Conservation (phyloP, 2,329 filamentous ascomycete genomes). For the Amesomyces nigricolor region DNA sequence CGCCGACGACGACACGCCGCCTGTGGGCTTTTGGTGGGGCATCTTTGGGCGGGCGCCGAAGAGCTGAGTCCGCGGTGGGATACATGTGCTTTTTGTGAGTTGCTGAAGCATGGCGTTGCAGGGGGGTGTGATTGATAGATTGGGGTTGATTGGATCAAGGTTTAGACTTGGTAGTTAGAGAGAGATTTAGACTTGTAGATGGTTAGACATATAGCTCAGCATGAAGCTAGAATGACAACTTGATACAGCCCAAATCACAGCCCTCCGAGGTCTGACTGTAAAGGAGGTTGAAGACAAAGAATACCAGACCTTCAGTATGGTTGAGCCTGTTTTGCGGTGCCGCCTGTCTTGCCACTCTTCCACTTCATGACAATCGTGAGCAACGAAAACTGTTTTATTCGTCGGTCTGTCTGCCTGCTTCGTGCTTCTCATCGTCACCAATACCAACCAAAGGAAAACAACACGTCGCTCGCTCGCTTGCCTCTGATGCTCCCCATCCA, state of each 20-base stretch:
- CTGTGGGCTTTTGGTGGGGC: constrained; percentile 65
- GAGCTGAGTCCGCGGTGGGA: not conserved
- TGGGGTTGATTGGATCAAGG: no score
- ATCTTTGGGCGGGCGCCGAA: constrained; percentile 41
- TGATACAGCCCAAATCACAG: no score
- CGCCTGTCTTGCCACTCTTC: no score
- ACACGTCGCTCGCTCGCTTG: not conserved
- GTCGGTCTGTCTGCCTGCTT: not conserved
- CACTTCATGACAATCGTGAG: no score
- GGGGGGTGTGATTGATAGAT: not conserved
- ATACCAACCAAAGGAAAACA: not conserved
- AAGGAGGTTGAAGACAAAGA: no score
- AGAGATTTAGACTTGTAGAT: not conserved
- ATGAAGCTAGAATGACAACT: no score
- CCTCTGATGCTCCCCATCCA: not conserved
- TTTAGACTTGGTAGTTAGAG: not conserved
- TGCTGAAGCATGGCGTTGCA: not conserved
- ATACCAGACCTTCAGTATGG: no score
- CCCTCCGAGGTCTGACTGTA: no score
- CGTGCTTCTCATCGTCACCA: not conserved
- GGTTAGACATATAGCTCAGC: not conserved
- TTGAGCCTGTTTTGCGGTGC: no score
- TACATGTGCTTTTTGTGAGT: not conserved
- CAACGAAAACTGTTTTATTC: not conserved
- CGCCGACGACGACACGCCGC: constrained; percentile 31